Percentiles rank a stretch among this genome's conserved stretches.
These are phyloP conservation scores for Agrocybe praecox DNA, from an alignment of 768 basidiomycete species.

Conservation along the genomic window DNA sequence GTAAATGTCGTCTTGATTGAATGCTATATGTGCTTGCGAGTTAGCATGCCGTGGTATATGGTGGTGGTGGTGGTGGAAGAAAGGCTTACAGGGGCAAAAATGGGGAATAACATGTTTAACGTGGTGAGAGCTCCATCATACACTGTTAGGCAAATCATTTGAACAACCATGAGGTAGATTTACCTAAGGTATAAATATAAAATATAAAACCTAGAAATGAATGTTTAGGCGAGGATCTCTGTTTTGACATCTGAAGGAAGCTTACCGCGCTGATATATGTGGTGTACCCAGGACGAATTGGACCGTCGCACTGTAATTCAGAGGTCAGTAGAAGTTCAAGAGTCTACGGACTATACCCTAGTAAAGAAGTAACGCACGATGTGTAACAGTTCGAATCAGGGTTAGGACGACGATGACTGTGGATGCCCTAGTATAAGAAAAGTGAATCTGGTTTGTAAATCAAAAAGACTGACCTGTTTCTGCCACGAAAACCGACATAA, in stretches of 20 bases:
- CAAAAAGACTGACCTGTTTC: conserved; percentile 12
- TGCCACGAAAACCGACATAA: conserved; percentile 5
- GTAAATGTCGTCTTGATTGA: conserved; percentile 8
- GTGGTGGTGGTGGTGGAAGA: background rate
- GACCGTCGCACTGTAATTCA: conserved; percentile 8
- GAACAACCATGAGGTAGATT: background rate
- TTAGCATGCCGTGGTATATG: background rate
- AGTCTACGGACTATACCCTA: background rate
- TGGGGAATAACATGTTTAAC: conserved; percentile 15
- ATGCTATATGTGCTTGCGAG: background rate
- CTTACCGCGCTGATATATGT: conserved; percentile 18
- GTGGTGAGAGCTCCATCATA: conserved; percentile 10
- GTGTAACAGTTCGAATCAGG: conserved; percentile 9
- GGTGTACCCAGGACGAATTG: conserved; percentile 17
- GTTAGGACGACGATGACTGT: conserved; percentile 11
- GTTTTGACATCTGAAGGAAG: conserved; percentile 1
- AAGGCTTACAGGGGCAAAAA: conserved; percentile 12
- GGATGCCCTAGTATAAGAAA: background rate
- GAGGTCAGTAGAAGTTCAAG: background rate
- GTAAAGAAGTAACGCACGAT: conserved; percentile 5
- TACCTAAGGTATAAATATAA: conserved; percentile 10
- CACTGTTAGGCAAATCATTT: background rate
- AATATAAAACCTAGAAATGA: conserved; percentile 1
- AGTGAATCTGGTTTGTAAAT: background rate
- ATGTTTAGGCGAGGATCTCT: background rate